phyloP scores from a whole-genome alignment of 1,139 yeast genomes.

The Sugiyamaella sp. region DNA sequence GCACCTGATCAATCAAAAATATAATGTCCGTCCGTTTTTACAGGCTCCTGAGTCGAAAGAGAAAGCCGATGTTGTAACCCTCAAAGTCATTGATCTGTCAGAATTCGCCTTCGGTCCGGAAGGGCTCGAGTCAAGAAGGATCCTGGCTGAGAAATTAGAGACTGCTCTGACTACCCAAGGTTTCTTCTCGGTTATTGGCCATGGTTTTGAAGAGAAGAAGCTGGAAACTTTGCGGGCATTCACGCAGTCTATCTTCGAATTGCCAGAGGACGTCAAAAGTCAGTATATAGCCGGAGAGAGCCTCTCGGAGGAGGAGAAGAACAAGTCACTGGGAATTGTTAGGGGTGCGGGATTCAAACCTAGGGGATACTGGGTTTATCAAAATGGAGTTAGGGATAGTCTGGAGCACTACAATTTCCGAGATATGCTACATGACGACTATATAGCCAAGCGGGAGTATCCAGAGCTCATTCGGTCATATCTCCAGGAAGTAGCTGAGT shows the following conservation, averaged over 20 bases:
- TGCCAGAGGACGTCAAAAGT: conserved; percentile 51
- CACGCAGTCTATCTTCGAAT: conserved; percentile 46
- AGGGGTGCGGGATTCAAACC: conserved; percentile 54
- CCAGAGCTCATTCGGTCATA: conserved; percentile 47
- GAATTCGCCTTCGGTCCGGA: conserved; percentile 46
- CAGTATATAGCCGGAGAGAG: conserved; percentile 48
- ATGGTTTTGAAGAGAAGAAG: conserved; percentile 43
- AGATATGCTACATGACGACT: conserved; percentile 49
- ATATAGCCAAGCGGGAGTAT: conserved; percentile 38
- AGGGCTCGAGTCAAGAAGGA: conserved; percentile 37
- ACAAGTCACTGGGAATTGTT: conserved; percentile 49
- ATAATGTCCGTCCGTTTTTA: conserved; percentile 44
- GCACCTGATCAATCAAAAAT: conserved; percentile 31
- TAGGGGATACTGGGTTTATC: conserved; percentile 41
- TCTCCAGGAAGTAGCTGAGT: conserved; percentile 46
- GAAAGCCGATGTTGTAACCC: conserved; percentile 35
- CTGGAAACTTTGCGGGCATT: conserved; percentile 45
- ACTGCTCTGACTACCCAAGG: conserved; percentile 50
- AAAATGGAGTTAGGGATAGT: conserved; percentile 37
- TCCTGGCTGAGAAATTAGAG: conserved; percentile 45
- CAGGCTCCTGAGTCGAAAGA: conserved; percentile 39
- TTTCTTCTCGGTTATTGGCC: conserved; percentile 49
- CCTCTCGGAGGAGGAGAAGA: conserved; percentile 44
- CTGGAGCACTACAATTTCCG: conserved; percentile 23
- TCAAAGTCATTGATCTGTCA: conserved; percentile 47